phyloP scores from a whole-genome alignment of 306 rosid genomes.

The Corylus heterophylla region DNA sequence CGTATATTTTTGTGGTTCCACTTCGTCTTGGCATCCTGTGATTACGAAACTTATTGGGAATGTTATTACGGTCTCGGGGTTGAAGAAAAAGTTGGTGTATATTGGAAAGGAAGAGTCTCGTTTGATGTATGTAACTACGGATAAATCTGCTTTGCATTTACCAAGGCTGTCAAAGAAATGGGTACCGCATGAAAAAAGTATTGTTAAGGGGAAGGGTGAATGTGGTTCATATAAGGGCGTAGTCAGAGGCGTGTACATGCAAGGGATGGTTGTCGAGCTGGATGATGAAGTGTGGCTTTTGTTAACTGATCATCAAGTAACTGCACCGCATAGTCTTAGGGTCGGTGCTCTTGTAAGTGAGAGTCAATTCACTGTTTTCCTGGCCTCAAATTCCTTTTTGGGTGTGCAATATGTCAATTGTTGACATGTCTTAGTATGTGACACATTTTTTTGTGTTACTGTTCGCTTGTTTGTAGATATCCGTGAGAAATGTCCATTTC shows the following conservation, averaged over 20 bases:
- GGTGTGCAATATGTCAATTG: not conserved
- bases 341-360: slow-evolving; percentile 79
- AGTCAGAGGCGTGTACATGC: slow-evolving; percentile 68
- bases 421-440: not conserved
- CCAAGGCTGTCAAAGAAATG: slow-evolving; percentile 34
- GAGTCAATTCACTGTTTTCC: slow-evolving; percentile 1
- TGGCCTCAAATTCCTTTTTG: not conserved
- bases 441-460: not conserved
- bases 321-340: slow-evolving; percentile 75
- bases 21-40: slow-evolving; percentile 74
- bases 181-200: slow-evolving; percentile 15
- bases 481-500: slow-evolving; percentile 75
- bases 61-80: slow-evolving; percentile 41
- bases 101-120: slow-evolving; percentile 56
- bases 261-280: slow-evolving; percentile 89
- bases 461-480: slow-evolving; percentile 46
- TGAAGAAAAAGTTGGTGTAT: slow-evolving; percentile 68
- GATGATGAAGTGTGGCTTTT: slow-evolving; percentile 87
- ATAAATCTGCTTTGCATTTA: slow-evolving; percentile 46
- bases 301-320: slow-evolving; percentile 59
- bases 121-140: slow-evolving; percentile 66
- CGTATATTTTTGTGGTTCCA: slow-evolving; percentile 62
- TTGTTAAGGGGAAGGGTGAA: slow-evolving; percentile 54
- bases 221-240: slow-evolving; percentile 68
- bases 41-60: slow-evolving; percentile 57